Percentiles rank a stretch among this genome's conserved stretches.
Evolutionary conservation across 768 basidiomycete species (phyloP).

Genomic region (Suillus spraguei): DNA sequence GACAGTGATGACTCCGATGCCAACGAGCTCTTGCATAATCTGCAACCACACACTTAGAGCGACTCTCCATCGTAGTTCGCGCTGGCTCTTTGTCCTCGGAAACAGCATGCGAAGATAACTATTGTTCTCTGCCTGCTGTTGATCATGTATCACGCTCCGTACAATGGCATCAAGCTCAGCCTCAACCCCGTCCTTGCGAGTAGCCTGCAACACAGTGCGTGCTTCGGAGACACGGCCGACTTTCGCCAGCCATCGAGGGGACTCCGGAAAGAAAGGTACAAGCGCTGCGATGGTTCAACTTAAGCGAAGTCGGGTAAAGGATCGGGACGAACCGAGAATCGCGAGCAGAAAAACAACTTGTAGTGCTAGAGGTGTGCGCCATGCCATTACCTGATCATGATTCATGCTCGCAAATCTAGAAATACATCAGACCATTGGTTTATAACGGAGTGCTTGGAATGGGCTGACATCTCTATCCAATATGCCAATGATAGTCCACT

Average conservation of each 20-base stretch:
- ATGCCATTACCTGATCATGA: slow-evolving; percentile 9
- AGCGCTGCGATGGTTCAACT: slow-evolving; percentile 1
- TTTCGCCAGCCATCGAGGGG: slow-evolving; percentile 25
- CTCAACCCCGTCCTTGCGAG: slow-evolving; percentile 8
- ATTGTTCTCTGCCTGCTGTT: slow-evolving; percentile 11
- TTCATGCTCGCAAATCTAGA: slow-evolving; percentile 8
- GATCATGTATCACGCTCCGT: slow-evolving; percentile 11
- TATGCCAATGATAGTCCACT: slow-evolving; percentile 12
- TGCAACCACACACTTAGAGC: slow-evolving; percentile 15
- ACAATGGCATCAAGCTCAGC: slow-evolving; percentile 10
- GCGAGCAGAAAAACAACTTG: slow-evolving; percentile 10
- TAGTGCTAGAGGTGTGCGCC: slow-evolving; percentile 11
- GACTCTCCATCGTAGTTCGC: slow-evolving; percentile 13
- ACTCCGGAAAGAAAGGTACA: slow-evolving; percentile 13
- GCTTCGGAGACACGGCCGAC: slow-evolving; percentile 24
- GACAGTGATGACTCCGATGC: slow-evolving; percentile 16
- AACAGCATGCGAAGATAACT: slow-evolving; percentile 14
- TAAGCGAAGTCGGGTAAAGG: neutral
- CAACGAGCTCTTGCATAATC: slow-evolving; percentile 17
- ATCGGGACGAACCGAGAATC: slow-evolving; percentile 10
- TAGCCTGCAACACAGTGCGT: slow-evolving; percentile 19
- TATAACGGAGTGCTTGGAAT: neutral
- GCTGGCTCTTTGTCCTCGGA: slow-evolving; percentile 15
- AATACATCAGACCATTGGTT: neutral
- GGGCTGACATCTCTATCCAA: slow-evolving; percentile 13